A percentile compares a stretch with the other conserved stretches of the same genome.
phyloP scores from a whole-genome alignment of 1,284 basidiomycete species.

The Thelephora terrestris region DNA sequence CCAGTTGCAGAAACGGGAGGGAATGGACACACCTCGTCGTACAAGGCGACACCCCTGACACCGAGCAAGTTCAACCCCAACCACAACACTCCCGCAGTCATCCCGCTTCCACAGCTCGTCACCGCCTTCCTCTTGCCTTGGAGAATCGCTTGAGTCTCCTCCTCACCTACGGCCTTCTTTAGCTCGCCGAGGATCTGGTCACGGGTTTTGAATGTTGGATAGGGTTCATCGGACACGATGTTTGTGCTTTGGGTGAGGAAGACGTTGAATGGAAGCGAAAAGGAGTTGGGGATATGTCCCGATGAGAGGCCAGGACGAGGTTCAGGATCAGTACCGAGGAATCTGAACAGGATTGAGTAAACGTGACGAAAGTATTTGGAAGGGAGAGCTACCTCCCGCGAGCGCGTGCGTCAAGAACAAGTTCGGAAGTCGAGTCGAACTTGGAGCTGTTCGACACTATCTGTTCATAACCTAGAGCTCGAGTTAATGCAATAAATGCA shows the following conservation, averaged over 20 bases:
- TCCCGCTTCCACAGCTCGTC: conserved; percentile 85
- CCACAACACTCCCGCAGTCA: conserved; percentile 95
- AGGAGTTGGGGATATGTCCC: conserved; percentile 88
- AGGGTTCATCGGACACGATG: conserved; percentile 33
- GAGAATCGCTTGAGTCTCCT: conserved; percentile 44
- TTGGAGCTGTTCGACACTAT: conserved; percentile 64
- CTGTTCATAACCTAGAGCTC: conserved; percentile 64
- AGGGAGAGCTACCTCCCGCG: conserved; percentile 47
- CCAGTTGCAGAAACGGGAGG: conserved; percentile 4
- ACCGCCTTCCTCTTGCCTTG: conserved; percentile 50
- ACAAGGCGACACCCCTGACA: conserved; percentile 51
- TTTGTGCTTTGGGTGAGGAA: conserved; percentile 54
- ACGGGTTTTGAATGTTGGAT: conserved; percentile 54
- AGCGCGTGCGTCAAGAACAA: conserved; percentile 85
- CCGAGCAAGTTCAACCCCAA: conserved; percentile 69
- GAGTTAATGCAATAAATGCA: background rate
- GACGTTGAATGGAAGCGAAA: conserved; percentile 75
- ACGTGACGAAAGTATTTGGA: background rate
- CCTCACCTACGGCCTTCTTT: conserved; percentile 45
- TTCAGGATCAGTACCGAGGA: conserved; percentile 75
- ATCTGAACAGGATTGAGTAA: conserved; percentile 34
- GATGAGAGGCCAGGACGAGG: conserved; percentile 82
- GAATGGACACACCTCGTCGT: conserved; percentile 65
- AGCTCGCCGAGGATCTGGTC: conserved; percentile 53
- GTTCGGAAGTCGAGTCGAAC: conserved; percentile 41